These are phyloP conservation scores for Penicillium roqueforti DNA, from an alignment of 495 filamentous ascomycete genomes.

Conservation along the genomic window DNA sequence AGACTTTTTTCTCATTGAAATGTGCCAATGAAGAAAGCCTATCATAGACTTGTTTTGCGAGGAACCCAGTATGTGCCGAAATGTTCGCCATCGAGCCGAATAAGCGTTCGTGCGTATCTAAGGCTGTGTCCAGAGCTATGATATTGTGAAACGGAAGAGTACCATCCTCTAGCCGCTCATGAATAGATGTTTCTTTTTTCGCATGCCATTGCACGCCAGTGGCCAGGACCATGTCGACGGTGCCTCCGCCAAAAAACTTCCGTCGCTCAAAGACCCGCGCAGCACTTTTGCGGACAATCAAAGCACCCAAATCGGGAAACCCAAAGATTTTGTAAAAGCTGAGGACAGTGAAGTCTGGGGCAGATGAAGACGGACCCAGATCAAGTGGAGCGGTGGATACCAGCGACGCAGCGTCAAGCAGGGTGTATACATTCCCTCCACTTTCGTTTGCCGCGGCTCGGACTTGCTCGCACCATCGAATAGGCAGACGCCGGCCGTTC, in stretches of 20 bases:
- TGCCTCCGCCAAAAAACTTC: constrained; percentile 91
- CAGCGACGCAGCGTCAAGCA: constrained; percentile 88
- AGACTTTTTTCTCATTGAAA: constrained; percentile 62
- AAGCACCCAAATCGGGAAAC: constrained; percentile 84
- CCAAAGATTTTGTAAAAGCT: constrained; percentile 98
- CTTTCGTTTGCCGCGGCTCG: constrained; percentile 27
- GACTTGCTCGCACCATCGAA: constrained; percentile 60
- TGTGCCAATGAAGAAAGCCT: constrained; percentile 60
- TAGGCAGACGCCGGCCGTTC: constrained; percentile 75
- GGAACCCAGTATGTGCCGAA: constrained; percentile 66
- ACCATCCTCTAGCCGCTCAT: constrained; percentile 83
- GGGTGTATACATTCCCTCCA: constrained; percentile 50
- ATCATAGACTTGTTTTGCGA: constrained; percentile 56
- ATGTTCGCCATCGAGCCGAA: constrained; percentile 68
- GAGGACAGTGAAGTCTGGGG: constrained; percentile 83
- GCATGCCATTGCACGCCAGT: constrained; percentile 57
- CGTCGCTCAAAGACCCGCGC: constrained; percentile 57
- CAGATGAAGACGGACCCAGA: constrained; percentile 52
- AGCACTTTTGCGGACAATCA: constrained; percentile 76
- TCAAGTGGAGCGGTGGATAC: constrained; percentile 75
- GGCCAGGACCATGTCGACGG: constrained; percentile 71
- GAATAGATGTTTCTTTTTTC: constrained; percentile 64
- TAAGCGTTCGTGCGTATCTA: constrained; percentile 63
- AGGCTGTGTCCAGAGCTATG: constrained; percentile 68
- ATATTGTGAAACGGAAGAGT: constrained; percentile 88